These are phyloP conservation scores for Dioscorea zingiberensis DNA, from an alignment of 106 monocot genomes.

Conservation along the genomic window DNA sequence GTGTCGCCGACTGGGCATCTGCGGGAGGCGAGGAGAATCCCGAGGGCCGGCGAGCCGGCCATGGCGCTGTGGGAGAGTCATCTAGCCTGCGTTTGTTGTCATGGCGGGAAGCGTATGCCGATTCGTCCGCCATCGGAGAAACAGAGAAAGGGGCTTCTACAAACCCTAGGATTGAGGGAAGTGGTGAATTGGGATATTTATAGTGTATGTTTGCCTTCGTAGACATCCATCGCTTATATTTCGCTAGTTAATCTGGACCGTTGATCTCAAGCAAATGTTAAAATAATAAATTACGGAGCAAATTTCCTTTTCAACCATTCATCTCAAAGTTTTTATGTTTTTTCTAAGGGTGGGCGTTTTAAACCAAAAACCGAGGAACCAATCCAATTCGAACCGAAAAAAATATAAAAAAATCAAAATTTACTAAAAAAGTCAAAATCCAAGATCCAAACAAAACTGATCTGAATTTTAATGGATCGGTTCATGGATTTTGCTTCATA, in stretches of 20 bases:
- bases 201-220: neutral
- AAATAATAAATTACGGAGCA: neutral
- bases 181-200: neutral
- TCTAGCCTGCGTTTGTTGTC: constrained; percentile 90
- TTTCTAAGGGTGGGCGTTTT: no score
- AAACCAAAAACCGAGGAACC: no score
- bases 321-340: no score
- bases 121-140: constrained; percentile 58
- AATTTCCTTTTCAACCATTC: neutral
- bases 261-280: neutral
- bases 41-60: constrained; percentile 42
- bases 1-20: constrained; percentile 19
- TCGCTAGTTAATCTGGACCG: neutral
- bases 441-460: no score
- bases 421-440: no score
- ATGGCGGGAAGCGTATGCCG: constrained; percentile 30
- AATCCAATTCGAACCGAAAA: no score
- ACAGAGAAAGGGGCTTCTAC: no score
- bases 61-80: constrained; percentile 20
- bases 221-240: neutral
- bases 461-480: no score
- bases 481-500: no score
- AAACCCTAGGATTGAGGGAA: neutral
- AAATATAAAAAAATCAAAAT: no score
- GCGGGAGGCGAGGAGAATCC: constrained; percentile 62